These are phyloP conservation scores for Avena eriantha DNA, from an alignment of 176 grass and related monocot species.

Conservation along the genomic window DNA sequence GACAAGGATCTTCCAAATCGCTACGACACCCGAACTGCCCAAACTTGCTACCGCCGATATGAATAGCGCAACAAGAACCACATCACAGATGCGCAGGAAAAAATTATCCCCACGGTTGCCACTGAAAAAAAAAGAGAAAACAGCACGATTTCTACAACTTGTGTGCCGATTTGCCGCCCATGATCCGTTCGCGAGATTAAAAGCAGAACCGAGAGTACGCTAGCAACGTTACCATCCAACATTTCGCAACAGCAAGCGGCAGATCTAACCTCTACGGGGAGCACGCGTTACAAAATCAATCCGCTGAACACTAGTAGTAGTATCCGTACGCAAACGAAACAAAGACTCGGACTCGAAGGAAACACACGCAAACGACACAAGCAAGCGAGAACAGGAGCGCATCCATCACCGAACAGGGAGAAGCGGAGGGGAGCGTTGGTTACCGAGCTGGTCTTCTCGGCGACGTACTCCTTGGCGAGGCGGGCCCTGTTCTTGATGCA, in stretches of 20 bases:
- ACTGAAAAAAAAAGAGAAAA: neutral
- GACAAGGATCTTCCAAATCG: neutral
- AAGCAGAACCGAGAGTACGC: neutral
- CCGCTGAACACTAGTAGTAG: neutral
- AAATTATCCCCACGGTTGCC: neutral
- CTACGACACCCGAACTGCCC: neutral
- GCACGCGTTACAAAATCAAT: neutral
- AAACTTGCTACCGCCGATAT: neutral
- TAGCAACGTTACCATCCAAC: neutral
- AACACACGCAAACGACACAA: neutral
- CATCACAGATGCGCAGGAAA: neutral
- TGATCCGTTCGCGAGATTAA: neutral
- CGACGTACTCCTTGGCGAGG: slow-evolving; percentile 47
- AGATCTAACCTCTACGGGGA: neutral
- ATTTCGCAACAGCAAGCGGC: neutral
- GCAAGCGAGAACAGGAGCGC: neutral
- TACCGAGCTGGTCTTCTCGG: slow-evolving; percentile 41
- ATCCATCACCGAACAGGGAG: neutral
- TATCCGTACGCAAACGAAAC: neutral
- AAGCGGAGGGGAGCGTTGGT: neutral
- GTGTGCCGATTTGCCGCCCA: neutral
- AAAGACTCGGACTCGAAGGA: neutral
- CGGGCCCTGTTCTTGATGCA: slow-evolving; percentile 62
- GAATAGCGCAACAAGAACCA: too few species aligned
- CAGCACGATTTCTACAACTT: neutral